These are phyloP conservation scores for Dactylis glomerata DNA, from an alignment of 176 grass and related monocot genomes.

Conservation along the genomic window DNA sequence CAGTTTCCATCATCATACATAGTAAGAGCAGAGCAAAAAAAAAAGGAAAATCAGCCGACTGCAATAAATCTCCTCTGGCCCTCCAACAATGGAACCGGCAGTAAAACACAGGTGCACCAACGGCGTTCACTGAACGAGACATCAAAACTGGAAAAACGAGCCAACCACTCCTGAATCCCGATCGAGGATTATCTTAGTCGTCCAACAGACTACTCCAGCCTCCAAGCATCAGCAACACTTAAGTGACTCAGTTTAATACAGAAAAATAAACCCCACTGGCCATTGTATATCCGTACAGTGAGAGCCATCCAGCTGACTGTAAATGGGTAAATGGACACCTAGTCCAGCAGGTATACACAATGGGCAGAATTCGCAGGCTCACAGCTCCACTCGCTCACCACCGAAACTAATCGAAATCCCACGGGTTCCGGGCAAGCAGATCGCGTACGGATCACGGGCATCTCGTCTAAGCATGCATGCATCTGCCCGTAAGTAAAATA, in stretches of 20 bases:
- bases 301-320: no score
- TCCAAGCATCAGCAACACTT: neutral
- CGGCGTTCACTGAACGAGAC: no score
- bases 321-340: no score
- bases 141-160: neutral
- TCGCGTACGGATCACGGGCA: conserved; percentile 13
- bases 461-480: neutral
- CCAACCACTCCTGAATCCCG: neutral
- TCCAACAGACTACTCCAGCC: neutral
- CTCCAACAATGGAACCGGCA: neutral
- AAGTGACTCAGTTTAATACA: neutral
- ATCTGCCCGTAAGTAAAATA: neutral
- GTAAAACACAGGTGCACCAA: neutral
- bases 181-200: neutral
- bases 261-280: neutral
- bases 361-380: neutral
- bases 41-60: neutral
- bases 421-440: neutral
- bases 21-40: neutral
- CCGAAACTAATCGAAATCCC: neutral
- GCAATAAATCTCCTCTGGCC: neutral
- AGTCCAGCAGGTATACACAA: neutral
- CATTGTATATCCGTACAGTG: neutral
- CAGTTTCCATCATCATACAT: neutral
- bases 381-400: neutral